These are phyloP conservation scores for Penicillium ucsense DNA, from an alignment of 495 filamentous ascomycete genomes.

Conservation along the genomic window DNA sequence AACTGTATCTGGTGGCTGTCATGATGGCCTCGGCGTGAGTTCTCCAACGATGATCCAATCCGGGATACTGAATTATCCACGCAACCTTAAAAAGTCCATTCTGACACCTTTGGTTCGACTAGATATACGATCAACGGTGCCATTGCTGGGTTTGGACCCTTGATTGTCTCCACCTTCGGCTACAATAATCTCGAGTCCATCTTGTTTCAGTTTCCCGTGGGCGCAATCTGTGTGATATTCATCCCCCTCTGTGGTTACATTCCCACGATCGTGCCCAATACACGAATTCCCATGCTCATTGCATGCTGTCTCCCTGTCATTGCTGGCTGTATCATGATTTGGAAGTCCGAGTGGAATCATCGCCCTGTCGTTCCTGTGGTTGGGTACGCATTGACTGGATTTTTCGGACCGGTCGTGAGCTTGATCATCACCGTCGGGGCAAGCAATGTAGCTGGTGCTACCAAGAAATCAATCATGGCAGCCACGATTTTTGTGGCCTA, in stretches of 20 bases:
- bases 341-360: conserved; percentile 57
- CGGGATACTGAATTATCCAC: background rate
- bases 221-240: conserved; percentile 51
- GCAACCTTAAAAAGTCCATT: background rate
- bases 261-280: conserved; percentile 48
- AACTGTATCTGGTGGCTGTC: conserved; percentile 44
- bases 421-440: conserved; percentile 59
- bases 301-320: conserved; percentile 61
- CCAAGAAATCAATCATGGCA: conserved; percentile 68
- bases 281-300: conserved; percentile 53
- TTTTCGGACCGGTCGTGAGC: conserved; percentile 57
- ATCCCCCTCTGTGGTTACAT: conserved; percentile 58
- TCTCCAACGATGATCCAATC: background rate
- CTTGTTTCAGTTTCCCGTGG: conserved; percentile 64
- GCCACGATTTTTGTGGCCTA: conserved; percentile 67
- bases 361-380: conserved; percentile 53
- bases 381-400: conserved; percentile 61
- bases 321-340: conserved; percentile 64
- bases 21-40: conserved; percentile 48
- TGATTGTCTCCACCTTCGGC: conserved; percentile 68
- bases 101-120: background rate
- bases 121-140: conserved; percentile 66
- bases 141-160: conserved; percentile 64
- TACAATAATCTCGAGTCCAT: conserved; percentile 56
- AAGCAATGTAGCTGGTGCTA: conserved; percentile 65